Evolutionary conservation across 75 land plant genomes (phyloP).

Genomic region (Chamaecyparis obtusa): DNA sequence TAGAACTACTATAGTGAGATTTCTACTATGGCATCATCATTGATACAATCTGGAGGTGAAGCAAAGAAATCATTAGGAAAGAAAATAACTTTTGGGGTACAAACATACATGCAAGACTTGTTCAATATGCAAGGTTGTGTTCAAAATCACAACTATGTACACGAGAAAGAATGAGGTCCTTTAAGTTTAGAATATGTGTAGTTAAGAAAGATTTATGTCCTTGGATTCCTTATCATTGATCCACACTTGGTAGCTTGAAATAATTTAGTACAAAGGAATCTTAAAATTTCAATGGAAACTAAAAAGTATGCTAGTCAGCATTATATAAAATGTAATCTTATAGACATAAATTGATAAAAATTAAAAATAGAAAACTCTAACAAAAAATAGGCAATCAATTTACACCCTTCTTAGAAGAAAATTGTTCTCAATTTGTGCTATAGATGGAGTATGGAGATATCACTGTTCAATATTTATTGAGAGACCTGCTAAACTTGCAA

Average conservation of each 20-base stretch:
- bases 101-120: neutral
- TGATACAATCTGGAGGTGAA: too few species aligned
- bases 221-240: neutral
- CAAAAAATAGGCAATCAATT: neutral
- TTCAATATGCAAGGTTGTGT: neutral
- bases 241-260: neutral
- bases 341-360: neutral
- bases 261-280: neutral
- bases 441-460: neutral
- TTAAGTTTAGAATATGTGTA: too few species aligned
- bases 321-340: neutral
- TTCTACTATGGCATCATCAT: too few species aligned
- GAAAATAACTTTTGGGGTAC: too few species aligned
- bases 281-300: neutral
- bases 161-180: neutral
- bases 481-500: constrained; percentile 1
- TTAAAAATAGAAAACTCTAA: neutral
- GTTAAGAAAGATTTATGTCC: neutral
- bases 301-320: neutral
- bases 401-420: neutral
- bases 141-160: neutral
- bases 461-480: neutral
- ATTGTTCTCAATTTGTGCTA: neutral
- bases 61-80: too few species aligned
- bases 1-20: neutral